phyloP scores from a whole-genome alignment of 768 basidiomycete species.

The Dendrothele bispora region DNA sequence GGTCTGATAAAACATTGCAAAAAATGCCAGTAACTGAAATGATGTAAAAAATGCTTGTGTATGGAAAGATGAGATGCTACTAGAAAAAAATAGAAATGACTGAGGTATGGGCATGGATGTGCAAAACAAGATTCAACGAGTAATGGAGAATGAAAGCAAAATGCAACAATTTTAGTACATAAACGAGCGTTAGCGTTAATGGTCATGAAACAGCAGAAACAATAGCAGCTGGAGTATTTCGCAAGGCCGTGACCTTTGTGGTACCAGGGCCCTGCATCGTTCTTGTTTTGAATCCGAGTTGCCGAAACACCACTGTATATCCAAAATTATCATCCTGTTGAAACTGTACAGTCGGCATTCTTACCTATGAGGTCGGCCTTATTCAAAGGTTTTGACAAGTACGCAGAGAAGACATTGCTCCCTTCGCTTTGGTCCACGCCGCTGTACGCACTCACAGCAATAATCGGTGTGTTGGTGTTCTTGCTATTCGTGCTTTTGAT shows the following conservation, averaged over 20 bases:
- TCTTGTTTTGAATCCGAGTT: conserved; percentile 89
- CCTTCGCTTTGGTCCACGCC: conserved; percentile 63
- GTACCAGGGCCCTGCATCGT: conserved; percentile 58
- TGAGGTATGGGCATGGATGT: conserved; percentile 10
- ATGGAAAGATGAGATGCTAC: conserved; percentile 9
- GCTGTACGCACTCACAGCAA: conserved; percentile 89
- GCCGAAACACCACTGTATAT: conserved; percentile 61
- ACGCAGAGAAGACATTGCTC: conserved; percentile 74
- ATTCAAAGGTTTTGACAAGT: conserved; percentile 86
- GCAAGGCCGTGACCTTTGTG: conserved; percentile 51
- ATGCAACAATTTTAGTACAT: conserved; percentile 5
- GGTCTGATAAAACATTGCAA: no score
- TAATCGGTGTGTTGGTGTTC: conserved; percentile 90
- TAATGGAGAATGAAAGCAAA: conserved; percentile 7
- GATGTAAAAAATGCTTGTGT: conserved; percentile 21
- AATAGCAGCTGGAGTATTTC: conserved; percentile 22
- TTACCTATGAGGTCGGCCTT: conserved; percentile 77
- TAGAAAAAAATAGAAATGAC: conserved; percentile 8
- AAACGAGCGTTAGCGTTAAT: conserved; percentile 7
- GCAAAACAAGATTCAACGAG: conserved; percentile 5
- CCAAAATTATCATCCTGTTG: neutral
- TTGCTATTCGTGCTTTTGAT: conserved; percentile 97
- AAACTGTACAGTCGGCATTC: conserved; percentile 15
- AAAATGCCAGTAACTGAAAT: conserved; percentile 43
- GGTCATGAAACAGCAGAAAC: conserved; percentile 34